Evolutionary conservation across 129 eudicot genomes (phyloP), one percentile per base, ranked within the genome.

Genomic region (Centaurea solstitialis): DNA sequence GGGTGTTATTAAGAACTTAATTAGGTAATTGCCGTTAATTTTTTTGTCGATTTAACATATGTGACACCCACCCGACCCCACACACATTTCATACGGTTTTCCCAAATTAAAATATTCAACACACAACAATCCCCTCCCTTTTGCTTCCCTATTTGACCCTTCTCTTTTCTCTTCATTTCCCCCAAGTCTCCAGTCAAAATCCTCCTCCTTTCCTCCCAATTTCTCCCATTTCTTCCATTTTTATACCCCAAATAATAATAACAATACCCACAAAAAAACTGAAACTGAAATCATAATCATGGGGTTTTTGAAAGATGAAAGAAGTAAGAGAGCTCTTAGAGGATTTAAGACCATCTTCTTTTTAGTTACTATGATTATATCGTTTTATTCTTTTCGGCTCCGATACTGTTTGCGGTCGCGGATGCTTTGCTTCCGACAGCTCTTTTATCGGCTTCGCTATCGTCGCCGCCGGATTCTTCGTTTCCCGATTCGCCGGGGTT

Each of bases 341-440:
- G 97, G 91, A 74, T 86, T 95, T 62, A 92, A 91, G 74, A 91
- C 99, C 0, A 13, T 95, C 6, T 95, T 95, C 80, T 88, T 95
- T 89, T 66, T 95, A 5, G 62, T 88, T 62, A 83, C 97, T 17
- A 87, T 95, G 97, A 80, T 91, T 0, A 72, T 95, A 6, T 95
- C 99, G 1, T 85, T 95, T 76, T 95, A 13, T 45, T 92, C 30
- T 87, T 95, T 78, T 95, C 97, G 4, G 99, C 99, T 9, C 99
- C 99, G 8, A 86, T 95, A 26, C 76, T 95, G 0, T 84, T 95
- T 18, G 88, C 84, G 73, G 80, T 95, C 41, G 98, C 99, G 45
- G 99, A 95, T 24, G 93, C 99, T 69, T 77, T 92, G 13, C 88
- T 95, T 70, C 99, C 99, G 0, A 86, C 97, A 37, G 97, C 97